Base-by-base conservation (phyloP, 2,329 filamentous ascomycete species). In the Colletotrichum neosansevieriae region DNA sequence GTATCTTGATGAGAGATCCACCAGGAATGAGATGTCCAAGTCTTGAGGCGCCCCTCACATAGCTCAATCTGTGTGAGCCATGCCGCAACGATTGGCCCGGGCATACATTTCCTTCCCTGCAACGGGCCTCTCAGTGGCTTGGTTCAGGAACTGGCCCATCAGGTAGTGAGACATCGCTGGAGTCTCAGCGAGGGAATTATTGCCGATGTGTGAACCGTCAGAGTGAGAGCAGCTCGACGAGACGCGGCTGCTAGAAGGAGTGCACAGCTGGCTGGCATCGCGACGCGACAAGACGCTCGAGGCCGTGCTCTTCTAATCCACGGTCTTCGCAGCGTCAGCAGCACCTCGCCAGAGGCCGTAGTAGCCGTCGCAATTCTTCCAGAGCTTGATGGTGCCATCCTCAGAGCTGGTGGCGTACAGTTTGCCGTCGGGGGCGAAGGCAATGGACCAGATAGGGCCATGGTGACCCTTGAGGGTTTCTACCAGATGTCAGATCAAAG, bases 401-500 rank as follows among this genome's bases (percentile, higher is more conserved):
- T 99, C 96, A 56, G 94, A 98, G 34, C 93, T 96, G 1, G 96
- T 99, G 1, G 94, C 96, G 77, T 98, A 99, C 7, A 99, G 84
- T 77, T 97, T 98, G 53, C 94, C 94, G 76, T 99, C 96, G 0
- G 96, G 96, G 0, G 94, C 96, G 80, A 97, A 99, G 64, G 92
- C 91, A 68, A 97, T 90, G 6, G 94, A 97, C 96, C 96, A 99
- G 70, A 99, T 96, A 1, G 95, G 95, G 2, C 96, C 96, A 76
- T 99, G 96, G 74, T 99, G 96, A 24, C 96, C 96, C 81, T 98
- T 98, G 82, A 97, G 93, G 12, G 95, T 91, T 78, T 98, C 96
- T 91, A 70, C 10, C 3, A 7, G 54, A 19, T 36, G 40, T 63
- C 50, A 71, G 67, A 75, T 2, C 11, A 10, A n/a, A 19, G 4